Evolutionary conservation across 306 rosid species (phyloP), one percentile per base, ranked within the genome.

Genomic region (Datisca glomerata): DNA sequence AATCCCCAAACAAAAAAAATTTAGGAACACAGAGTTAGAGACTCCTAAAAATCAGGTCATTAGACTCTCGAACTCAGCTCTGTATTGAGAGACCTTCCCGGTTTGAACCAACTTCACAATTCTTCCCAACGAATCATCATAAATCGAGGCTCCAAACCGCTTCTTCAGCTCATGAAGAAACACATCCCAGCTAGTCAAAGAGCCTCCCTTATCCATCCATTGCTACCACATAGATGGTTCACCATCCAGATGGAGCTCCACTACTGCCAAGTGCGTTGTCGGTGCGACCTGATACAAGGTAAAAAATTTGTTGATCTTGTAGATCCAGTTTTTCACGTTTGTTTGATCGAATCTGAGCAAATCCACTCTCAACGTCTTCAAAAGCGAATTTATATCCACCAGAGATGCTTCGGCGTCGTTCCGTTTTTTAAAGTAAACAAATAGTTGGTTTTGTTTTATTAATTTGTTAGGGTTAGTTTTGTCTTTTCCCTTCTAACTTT

Each of bases 61-160:
- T 11, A 39, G 19, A 13, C 8, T 17, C 43, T 39, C 21, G 18
- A 39, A 39, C 6, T 14, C 21, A 8, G 43, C 43, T 17, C 43
- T 13, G 43, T 39, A 39, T 2, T 39, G 8, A 15, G 43, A 5
- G 0, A 39, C 21, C 21, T 14, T 39, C 20, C 21, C 21, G 1
- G 43, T 16, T 0, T 39, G 21, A 39, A 17, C 19, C 11, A 39
- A 22, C 8, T 14, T 39, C n/a, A 17, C 21, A 39, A 39, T 39
- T 0, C 43, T 15, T 3, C 43, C 43, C 0, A 39, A 12, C 0
- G 43, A 22, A 7, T 39, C 43, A 17, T 39, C 43, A 13, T 39
- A 39, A 4, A 39, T 39, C 43, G 43, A 39, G 1, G 43, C 18
- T 2, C 42, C 42, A 37, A 37, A 37, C 42, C 42, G 42, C 42